A percentile compares a stretch with the other conserved stretches of the same genome.
phyloP scores from a whole-genome alignment of 1,139 yeast species.

The Diutina neorugosa region DNA sequence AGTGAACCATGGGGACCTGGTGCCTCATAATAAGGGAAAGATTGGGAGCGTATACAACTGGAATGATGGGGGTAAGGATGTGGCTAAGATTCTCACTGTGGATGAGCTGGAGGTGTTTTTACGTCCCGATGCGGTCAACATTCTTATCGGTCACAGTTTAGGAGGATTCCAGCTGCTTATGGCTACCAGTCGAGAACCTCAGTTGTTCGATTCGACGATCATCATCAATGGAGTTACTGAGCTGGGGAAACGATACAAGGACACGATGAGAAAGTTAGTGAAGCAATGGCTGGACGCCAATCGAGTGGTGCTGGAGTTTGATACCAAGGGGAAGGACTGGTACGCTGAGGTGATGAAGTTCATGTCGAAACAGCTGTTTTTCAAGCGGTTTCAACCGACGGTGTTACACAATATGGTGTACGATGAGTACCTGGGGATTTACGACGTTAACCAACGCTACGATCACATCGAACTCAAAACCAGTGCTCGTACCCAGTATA shows the following conservation, averaged over 20 bases:
- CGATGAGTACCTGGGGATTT: constrained; percentile 1
- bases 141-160: not conserved
- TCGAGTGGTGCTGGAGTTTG: not conserved
- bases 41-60: constrained; percentile 46
- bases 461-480: not conserved
- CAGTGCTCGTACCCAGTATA: not conserved
- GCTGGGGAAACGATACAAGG: not conserved
- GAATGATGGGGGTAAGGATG: constrained; percentile 57
- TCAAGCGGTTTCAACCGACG: constrained; percentile 1
- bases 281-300: not conserved
- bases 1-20: constrained; percentile 59
- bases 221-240: not conserved
- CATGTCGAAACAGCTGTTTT: not conserved
- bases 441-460: not conserved
- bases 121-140: not conserved
- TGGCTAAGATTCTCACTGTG: constrained; percentile 16
- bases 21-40: constrained; percentile 35
- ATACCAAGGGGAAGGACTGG: not conserved
- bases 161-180: constrained; percentile 1
- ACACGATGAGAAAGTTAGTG: not conserved
- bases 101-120: not conserved
- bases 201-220: not conserved
- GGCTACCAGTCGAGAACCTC: not conserved
- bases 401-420: not conserved
- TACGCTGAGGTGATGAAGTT: not conserved